Base-by-base conservation (phyloP, 164 flowering plant species). In the Magnolia sinica region DNA sequence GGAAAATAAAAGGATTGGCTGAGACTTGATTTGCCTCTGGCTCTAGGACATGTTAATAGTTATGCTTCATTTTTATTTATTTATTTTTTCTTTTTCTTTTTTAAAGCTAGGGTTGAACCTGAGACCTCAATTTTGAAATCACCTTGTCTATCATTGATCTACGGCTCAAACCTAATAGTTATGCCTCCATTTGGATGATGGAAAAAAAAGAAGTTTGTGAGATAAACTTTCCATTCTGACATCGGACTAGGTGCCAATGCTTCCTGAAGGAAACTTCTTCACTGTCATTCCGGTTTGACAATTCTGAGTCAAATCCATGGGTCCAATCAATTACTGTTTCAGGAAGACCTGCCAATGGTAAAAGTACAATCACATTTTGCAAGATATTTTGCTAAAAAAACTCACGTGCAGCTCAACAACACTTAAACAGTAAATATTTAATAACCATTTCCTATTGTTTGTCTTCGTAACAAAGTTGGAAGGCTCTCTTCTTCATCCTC, bases 181-280 rank as follows among this genome's bases (percentile, higher is more conserved):
- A 55, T 11, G 61, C 18, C 61, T 55, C 61, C 61, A 55, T 68
- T 68, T 27, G 49, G 19, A 13, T 68, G 13, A 68, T 31, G 18
- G 16, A 2, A 16, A 68, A 45, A 6, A 68, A 68, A 68, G 1
- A 68, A 14, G 71, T 20, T 7, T 1, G 27, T 18, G 7, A 68
- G 8, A 50, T 50, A 74, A 64, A 68, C 70, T 59, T 82, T 51
- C 99, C 99, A 86, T 96, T 96, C 86, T 94, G 99, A 82, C 98
- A 96, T 67, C 92, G 96, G 50, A 94, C 88, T 82, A 96, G 91
- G 80, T 98, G 99, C 99, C 99, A 94, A 82, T 91, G 88, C 84
- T 91, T 96, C 77, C 91, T 86, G 7, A 98, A 88, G 81, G 92
- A 92, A 65, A 92, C 96, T 81, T 90, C 97, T 81, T 83, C 89